Evolutionary conservation across 331 rosid species (phyloP), one percentile per base, ranked within the genome.

Genomic region (Saraca asoca): DNA sequence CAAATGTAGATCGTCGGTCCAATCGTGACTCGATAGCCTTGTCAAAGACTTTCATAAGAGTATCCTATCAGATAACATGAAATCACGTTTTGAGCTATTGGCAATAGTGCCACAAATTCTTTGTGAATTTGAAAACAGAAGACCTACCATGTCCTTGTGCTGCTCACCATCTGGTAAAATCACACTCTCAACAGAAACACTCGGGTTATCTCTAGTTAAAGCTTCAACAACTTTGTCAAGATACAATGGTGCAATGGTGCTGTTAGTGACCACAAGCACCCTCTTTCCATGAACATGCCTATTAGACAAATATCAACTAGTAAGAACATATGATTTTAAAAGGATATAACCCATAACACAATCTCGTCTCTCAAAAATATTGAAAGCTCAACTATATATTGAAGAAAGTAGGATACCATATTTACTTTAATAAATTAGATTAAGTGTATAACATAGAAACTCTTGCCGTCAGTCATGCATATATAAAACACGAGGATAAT

Each of bases 231-330:
- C 97, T 75, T 85, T 94, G 69, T 86, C 92, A 68, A 90, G 78
- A 82, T 86, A 94, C 73, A 90, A 72, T 3, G 99, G 97, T 5
- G 74, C 97, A 68, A 94, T 80, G 0, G 87, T 94, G 19, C 71
- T 49, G 64, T 94, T 94, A 41, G 97, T 90, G 73, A 94, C 99
- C 80, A 94, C 81, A n/a, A 94, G 92, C 60, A 94, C 95, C 82
- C 76, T 88, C 89, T 83, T 24, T 51, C 99, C 99, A 68, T 94
- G 95, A n/a, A 94, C 91, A 86, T 94, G 96, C 91, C 99, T 90
- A 80, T 50, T 12, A 68, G 48, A 59, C 20, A 42, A 72, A 44
- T n/a, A 52, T 58, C 15, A 72, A 62, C 60, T 20, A 49, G 51
- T 66, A 41, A 59, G 60, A 73, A 80, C 65, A 18, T 15, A 46